A percentile compares a stretch with the other conserved stretches of the same genome.
Evolutionary conservation across 208 protist genomes (phyloP).

Genomic region (Crithidia sp.): DNA sequence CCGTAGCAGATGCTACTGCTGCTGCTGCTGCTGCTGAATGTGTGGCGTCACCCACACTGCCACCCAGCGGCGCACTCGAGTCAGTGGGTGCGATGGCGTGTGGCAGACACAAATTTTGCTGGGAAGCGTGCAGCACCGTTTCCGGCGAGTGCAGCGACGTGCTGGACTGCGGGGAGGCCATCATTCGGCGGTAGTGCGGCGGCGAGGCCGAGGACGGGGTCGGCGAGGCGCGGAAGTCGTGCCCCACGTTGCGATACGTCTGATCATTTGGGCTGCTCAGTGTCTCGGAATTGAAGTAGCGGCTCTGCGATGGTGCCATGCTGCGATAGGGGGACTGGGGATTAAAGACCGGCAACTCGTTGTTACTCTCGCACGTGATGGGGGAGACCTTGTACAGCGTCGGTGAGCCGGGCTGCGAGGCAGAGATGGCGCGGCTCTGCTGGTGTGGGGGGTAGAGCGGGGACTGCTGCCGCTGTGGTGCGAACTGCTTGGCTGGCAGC

Average conservation of each 20-base stretch:
- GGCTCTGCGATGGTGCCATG: conserved; percentile 16
- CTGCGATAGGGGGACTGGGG: conserved; percentile 17
- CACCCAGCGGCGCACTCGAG: no score
- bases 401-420: conserved; percentile 14
- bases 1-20: background rate
- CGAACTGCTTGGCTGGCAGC: background rate
- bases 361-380: conserved; percentile 12
- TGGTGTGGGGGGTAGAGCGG: background rate
- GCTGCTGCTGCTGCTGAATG: background rate
- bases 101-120: background rate
- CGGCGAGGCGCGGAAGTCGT: background rate
- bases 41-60: background rate
- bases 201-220: conserved; percentile 3
- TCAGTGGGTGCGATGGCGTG: background rate
- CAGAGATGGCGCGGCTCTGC: background rate
- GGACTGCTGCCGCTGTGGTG: background rate
- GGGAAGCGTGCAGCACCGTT: background rate
- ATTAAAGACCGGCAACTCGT: conserved; percentile 5
- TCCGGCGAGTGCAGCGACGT: conserved; percentile 2
- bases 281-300: conserved; percentile 10
- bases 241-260: conserved; percentile 2
- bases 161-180: conserved; percentile 13
- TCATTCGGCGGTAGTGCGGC: background rate
- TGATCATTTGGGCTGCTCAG: conserved; percentile 1
- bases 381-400: conserved; percentile 15